Conservation (phyloP, 192 early-diverging fungal genomes). For the Borealophlyctis nickersoniae region DNA sequence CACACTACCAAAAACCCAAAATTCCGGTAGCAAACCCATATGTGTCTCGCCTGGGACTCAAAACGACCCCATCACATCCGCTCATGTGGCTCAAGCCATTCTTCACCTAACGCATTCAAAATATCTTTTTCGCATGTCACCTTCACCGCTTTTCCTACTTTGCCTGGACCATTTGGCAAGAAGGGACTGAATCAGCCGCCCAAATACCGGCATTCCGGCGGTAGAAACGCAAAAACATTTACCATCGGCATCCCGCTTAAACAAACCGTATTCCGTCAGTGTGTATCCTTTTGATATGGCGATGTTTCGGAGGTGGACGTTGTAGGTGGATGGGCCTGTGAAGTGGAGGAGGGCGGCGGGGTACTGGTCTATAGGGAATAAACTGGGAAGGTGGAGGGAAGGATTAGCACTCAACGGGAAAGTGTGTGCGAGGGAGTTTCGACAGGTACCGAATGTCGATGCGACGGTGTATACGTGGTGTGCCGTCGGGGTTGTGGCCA, state of each 20-base stretch:
- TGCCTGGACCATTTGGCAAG: no score
- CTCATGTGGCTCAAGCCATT: background rate
- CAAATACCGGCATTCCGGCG: no score
- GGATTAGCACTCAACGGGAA: background rate
- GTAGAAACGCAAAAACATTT: no score
- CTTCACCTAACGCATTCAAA: background rate
- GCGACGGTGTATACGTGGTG: background rate
- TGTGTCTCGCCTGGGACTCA: no score
- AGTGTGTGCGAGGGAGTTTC: background rate
- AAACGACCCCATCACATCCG: background rate
- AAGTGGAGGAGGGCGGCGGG: background rate
- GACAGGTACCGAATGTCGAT: background rate
- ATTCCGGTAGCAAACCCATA: no score
- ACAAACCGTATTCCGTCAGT: background rate
- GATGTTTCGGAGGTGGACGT: background rate
- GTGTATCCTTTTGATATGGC: background rate
- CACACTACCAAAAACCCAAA: no score
- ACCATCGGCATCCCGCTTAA: background rate
- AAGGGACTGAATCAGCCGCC: no score
- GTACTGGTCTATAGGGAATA: background rate
- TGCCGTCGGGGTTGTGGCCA: background rate
- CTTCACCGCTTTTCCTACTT: background rate
- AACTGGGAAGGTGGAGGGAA: no score
- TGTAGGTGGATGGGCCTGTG: background rate
- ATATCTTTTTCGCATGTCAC: background rate